Evolutionary conservation across 129 eudicot species (phyloP).

Genomic region (Chrysanthemum lavandulifolium): DNA sequence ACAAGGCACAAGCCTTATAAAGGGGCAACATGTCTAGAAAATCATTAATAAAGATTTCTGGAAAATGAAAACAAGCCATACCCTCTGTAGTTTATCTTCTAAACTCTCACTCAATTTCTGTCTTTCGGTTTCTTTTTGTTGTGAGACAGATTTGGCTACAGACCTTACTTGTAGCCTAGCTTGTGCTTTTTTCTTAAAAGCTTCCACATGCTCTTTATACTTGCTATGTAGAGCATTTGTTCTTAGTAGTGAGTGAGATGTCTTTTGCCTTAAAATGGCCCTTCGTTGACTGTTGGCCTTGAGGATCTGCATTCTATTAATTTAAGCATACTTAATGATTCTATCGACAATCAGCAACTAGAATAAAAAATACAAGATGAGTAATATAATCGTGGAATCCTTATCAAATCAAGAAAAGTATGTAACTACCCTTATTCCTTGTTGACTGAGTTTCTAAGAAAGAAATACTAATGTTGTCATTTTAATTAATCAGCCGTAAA

Average conservation of each 20-base stretch:
- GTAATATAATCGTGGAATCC: too few relatives aligned
- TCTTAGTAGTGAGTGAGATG: slow-evolving; percentile 60
- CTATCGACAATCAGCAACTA: neutral
- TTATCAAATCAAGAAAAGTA: too few relatives aligned
- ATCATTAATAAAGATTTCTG: neutral
- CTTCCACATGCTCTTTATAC: slow-evolving; percentile 52
- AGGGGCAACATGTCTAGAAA: neutral
- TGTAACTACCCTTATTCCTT: too few relatives aligned
- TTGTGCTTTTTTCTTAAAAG: slow-evolving; percentile 61
- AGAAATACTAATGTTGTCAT: too few relatives aligned
- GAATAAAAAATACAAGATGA: too few relatives aligned
- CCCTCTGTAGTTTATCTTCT: slow-evolving; percentile 77
- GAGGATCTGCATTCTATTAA: slow-evolving; percentile 35
- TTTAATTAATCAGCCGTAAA: too few relatives aligned
- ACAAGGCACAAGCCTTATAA: neutral
- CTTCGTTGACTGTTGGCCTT: slow-evolving; percentile 65
- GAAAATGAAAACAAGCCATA: slow-evolving; percentile 26
- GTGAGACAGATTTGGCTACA: slow-evolving; percentile 52
- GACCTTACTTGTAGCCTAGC: slow-evolving; percentile 61
- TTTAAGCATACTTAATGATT: slow-evolving; percentile 13
- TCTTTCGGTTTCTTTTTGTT: slow-evolving; percentile 40
- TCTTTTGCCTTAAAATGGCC: slow-evolving; percentile 68
- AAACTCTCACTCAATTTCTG: slow-evolving; percentile 53
- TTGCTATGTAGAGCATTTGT: slow-evolving; percentile 17
- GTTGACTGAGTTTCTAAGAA: too few relatives aligned